phyloP scores from a whole-genome alignment of 2,329 filamentous ascomycete genomes.

The Botrytis fragariae region DNA sequence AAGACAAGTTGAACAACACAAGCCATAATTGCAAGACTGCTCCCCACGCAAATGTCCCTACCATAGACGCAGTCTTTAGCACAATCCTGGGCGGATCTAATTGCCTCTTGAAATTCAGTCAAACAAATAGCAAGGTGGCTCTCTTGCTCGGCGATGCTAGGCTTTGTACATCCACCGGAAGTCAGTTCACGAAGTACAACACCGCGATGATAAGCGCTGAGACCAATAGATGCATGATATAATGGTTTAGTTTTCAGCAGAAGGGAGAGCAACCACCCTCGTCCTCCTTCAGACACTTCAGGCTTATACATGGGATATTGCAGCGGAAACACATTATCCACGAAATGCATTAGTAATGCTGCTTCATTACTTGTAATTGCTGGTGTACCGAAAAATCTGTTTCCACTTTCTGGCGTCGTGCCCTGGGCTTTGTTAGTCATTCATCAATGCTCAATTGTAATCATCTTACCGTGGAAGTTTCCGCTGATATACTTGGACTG shows the following conservation, averaged over 20 bases:
- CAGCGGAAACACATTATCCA: constrained; percentile 61
- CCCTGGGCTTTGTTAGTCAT: constrained; percentile 2
- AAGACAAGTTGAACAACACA: constrained; percentile 53
- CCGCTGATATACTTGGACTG: background rate
- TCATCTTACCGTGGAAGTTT: constrained; percentile 5
- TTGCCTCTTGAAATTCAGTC: constrained; percentile 21
- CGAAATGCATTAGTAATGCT: constrained; percentile 55
- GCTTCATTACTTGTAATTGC: constrained; percentile 42
- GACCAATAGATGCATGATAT: constrained; percentile 55
- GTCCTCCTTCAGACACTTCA: constrained; percentile 53
- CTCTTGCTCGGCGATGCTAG: constrained; percentile 31
- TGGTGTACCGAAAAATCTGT: constrained; percentile 16
- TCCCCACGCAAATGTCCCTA: constrained; percentile 15
- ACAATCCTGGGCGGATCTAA: constrained; percentile 35
- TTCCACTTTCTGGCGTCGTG: background rate
- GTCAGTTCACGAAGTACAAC: constrained; percentile 36
- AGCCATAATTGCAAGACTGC: constrained; percentile 44
- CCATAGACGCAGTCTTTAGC: background rate
- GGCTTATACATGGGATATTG: constrained; percentile 63
- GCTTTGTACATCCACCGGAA: constrained; percentile 17
- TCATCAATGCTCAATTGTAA: background rate
- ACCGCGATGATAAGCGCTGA: constrained; percentile 50
- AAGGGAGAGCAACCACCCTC: constrained; percentile 55
- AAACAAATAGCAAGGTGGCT: constrained; percentile 32
- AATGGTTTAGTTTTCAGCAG: constrained; percentile 56